Percentiles rank a stretch among this genome's conserved stretches.
These are phyloP conservation scores for Solanum virginianum DNA, from an alignment of 257 asterid genomes.

Conservation along the genomic window DNA sequence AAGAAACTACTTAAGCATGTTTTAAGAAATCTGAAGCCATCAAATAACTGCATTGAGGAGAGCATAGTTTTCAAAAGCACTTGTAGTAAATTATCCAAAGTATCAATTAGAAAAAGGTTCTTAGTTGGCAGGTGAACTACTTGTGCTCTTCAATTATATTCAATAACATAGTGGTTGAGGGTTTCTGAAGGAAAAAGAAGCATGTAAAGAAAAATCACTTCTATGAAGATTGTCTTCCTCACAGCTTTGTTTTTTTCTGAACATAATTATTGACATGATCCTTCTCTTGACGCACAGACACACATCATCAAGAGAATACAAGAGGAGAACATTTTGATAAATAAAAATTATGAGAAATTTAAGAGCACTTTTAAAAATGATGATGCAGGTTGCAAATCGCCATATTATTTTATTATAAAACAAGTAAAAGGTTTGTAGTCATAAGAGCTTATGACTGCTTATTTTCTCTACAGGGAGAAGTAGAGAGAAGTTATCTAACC, in stretches of 20 bases:
- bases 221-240: not conserved
- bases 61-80: not conserved
- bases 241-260: not conserved
- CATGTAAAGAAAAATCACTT: not conserved
- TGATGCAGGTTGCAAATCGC: not conserved
- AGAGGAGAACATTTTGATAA: not conserved
- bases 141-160: not conserved
- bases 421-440: not conserved
- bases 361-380: not conserved
- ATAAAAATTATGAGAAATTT: not conserved
- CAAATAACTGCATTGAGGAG: not conserved
- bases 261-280: not conserved
- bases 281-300: not conserved
- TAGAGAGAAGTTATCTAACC: constrained; percentile 26
- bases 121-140: not conserved
- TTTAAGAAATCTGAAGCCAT: not conserved
- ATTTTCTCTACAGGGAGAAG: not conserved
- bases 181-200: not conserved
- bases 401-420: not conserved
- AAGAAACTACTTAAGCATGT: not conserved
- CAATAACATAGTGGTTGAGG: not conserved
- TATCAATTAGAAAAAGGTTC: not conserved
- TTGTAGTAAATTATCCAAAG: not conserved
- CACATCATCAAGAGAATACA: not conserved
- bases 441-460: not conserved